Evolutionary conservation across 345 rosid species (phyloP).

Genomic region (Noccaea caerulescens): DNA sequence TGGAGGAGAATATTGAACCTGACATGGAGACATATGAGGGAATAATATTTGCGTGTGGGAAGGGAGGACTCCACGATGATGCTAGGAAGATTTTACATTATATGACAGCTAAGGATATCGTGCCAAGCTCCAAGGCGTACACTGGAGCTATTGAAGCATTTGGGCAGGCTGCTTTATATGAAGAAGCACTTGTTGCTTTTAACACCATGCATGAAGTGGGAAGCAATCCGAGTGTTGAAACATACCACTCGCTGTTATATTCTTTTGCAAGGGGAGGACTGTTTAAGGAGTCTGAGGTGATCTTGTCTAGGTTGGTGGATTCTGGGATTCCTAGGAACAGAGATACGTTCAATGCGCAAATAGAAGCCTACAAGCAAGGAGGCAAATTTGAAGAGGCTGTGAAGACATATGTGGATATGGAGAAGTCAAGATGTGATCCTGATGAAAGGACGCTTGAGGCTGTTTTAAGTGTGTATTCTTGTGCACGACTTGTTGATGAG

Average conservation of each 20-base stretch:
- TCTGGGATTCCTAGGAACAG: constrained; percentile 64
- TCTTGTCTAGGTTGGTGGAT: constrained; percentile 67
- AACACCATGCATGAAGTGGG: constrained; percentile 91
- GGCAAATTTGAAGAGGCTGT: constrained; percentile 92
- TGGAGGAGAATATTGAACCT: constrained; percentile 90
- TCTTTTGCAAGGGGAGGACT: constrained; percentile 89
- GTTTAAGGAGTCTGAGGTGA: constrained; percentile 71
- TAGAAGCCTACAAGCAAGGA: constrained; percentile 92
- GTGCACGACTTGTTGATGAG: constrained; percentile 88
- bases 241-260: constrained; percentile 76
- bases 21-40: constrained; percentile 91
- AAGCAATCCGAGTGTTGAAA: constrained; percentile 74
- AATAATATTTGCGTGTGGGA: constrained; percentile 84
- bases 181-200: constrained; percentile 83
- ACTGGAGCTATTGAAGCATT: constrained; percentile 88
- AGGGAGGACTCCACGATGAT: constrained; percentile 88
- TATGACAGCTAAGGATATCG: constrained; percentile 72
- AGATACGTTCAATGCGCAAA: constrained; percentile 84
- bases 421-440: constrained; percentile 75
- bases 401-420: constrained; percentile 87
- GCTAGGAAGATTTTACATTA: constrained; percentile 71
- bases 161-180: constrained; percentile 89
- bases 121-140: constrained; percentile 85
- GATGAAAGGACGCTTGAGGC: constrained; percentile 93
- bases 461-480: constrained; percentile 80